Base-by-base conservation (phyloP, 805 yeast genomes). In the Yamadazyma paraphyllophila region DNA sequence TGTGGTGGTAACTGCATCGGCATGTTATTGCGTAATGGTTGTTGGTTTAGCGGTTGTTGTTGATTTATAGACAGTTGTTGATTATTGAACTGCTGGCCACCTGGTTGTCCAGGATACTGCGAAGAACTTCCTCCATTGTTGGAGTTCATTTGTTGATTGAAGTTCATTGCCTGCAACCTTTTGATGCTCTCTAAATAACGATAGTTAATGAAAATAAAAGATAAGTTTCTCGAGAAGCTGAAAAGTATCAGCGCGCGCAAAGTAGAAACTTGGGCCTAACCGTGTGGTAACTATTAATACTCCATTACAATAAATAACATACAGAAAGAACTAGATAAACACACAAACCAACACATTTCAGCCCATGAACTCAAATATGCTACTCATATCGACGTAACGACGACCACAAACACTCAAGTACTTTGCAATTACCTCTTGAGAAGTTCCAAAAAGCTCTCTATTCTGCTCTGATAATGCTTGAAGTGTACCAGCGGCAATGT, bases 351-450 rank as follows among this genome's bases (percentile, higher is more conserved):
- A 29, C 11, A 29, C 13, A 29, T 29, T 13, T 24, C 14, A 41
- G 10, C 26, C 48, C 80, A 80, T 78, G 52, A 78, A 80, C 41
- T 76, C 84, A 63, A 91, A 91, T n/a, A 91, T 82, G 16, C 79
- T 69, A 7, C 82, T 82, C 87, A 92, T 82, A 60, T 88, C 87
- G 41, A 91, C 97, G 63, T 82, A 90, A 41, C 97, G 76, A 54
- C 97, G 82, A 4, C 96, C 97, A 66, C 92, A 86, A 50, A 86
- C 86, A 42, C 73, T 73, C 53, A 92, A 66, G 56, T 91, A 92
- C 63, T 82, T 82, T 52, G 81, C 78, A 0, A 86, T 86, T 1
- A 88, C 83, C 9, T 71, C 69, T 39, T 76, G 72, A 50, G 80
- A 78, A 5, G 65, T 55, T 13, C 63, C 76, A 56, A 90, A 84